Conservation (phyloP, 1,284 basidiomycete genomes). For the Afroboletus lepidellus region DNA sequence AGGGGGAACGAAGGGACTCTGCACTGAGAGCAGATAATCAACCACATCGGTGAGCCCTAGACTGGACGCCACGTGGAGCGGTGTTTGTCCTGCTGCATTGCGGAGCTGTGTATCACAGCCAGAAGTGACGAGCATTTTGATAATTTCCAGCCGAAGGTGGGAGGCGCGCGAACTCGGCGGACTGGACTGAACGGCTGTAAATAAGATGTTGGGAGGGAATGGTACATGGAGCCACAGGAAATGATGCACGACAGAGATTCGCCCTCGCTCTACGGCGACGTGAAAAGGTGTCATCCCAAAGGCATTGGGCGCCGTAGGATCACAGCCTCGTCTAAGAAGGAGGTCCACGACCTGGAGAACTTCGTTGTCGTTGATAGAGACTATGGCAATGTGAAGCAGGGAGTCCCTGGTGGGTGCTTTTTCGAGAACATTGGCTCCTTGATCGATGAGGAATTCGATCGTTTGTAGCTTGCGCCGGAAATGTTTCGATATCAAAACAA, state of each 20-base stretch:
- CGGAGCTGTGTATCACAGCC: not conserved
- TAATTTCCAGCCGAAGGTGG: not conserved
- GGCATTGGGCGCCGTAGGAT: not conserved
- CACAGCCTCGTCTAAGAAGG: not conserved
- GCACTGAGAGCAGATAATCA: not conserved
- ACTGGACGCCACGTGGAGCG: not conserved
- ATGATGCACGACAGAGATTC: not conserved
- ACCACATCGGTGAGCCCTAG: not conserved
- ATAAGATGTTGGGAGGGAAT: not conserved
- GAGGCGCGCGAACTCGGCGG: not conserved
- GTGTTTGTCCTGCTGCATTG: not conserved
- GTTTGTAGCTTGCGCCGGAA: not conserved
- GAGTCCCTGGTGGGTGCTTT: not conserved
- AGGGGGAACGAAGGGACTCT: too few species aligned
- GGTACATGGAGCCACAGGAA: not conserved
- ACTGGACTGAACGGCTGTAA: not conserved
- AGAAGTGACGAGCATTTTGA: not conserved
- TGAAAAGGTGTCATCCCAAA: not conserved
- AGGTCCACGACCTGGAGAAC: not conserved
- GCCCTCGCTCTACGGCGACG: not conserved
- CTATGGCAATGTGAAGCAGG: not conserved
- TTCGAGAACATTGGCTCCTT: not conserved
- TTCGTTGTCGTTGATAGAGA: not conserved
- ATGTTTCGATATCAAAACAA: not conserved
- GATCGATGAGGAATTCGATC: not conserved